These are phyloP conservation scores for Platanus orientalis DNA, from an alignment of 164 flowering plant genomes.

Conservation along the genomic window DNA sequence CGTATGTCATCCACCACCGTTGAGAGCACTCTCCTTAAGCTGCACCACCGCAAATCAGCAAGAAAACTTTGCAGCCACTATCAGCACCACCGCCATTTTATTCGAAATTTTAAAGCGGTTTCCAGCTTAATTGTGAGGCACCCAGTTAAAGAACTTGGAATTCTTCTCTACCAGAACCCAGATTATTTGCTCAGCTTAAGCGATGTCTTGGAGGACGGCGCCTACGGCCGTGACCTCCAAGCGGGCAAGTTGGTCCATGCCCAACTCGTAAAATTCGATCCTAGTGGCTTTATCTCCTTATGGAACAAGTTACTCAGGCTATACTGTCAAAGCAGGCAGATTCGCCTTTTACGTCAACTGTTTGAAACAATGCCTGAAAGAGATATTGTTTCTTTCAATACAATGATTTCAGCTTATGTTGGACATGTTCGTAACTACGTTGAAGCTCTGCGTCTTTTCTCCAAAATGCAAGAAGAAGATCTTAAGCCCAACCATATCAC, in stretches of 20 bases:
- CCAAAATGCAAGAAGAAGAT: slow-evolving; percentile 16
- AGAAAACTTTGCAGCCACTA: neutral
- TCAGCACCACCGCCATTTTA: neutral
- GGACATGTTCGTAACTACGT: neutral
- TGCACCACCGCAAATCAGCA: slow-evolving; percentile 4
- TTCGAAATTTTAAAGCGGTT: slow-evolving; percentile 4
- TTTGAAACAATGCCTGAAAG: slow-evolving; percentile 23
- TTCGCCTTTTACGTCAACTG: slow-evolving; percentile 3
- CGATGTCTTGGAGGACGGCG: slow-evolving; percentile 9
- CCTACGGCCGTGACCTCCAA: slow-evolving; percentile 2
- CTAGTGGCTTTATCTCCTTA: slow-evolving; percentile 13
- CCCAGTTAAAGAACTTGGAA: slow-evolving; percentile 9
- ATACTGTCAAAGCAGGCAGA: slow-evolving; percentile 10
- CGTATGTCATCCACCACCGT: slow-evolving; percentile 1
- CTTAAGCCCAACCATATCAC: slow-evolving; percentile 22
- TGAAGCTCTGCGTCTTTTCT: slow-evolving; percentile 5
- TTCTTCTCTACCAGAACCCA: neutral
- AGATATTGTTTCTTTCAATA: slow-evolving; percentile 22
- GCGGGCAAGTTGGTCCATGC: slow-evolving; percentile 13
- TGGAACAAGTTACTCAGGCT: slow-evolving; percentile 28
- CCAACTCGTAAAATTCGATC: slow-evolving; percentile 22
- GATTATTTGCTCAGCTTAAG: neutral
- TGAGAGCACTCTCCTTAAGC: neutral
- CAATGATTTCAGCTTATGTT: slow-evolving; percentile 9
- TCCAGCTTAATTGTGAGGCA: slow-evolving; percentile 1